Evolutionary conservation across 108 stramenopile genomes (phyloP).

Genomic region (Cyclotella atomus): DNA sequence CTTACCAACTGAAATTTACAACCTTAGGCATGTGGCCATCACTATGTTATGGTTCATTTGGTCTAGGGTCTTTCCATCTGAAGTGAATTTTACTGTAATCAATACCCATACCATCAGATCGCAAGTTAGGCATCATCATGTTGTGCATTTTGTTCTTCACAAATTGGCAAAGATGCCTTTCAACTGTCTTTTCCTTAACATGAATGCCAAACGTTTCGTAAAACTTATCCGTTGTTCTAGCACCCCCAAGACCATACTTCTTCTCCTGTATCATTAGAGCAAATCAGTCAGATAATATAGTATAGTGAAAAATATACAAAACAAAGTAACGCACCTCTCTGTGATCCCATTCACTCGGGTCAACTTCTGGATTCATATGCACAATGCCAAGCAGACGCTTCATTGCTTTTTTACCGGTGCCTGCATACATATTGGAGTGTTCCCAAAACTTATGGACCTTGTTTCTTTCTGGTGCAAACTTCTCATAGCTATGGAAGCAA

Average conservation of each 20-base stretch:
- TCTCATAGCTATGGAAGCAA: conserved; percentile 66
- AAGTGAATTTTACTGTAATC: conserved; percentile 49
- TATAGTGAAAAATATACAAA: no score
- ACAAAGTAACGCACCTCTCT: no score
- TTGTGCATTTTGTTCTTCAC: conserved; percentile 54
- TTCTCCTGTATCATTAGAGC: no score
- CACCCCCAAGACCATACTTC: conserved; percentile 58
- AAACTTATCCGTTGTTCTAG: conserved; percentile 41
- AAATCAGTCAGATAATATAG: no score
- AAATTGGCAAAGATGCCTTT: conserved; percentile 55
- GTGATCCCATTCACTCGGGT: conserved; percentile 48
- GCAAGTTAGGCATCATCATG: conserved; percentile 34
- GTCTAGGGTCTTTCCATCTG: conserved; percentile 49
- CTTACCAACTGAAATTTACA: no score
- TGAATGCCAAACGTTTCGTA: conserved; percentile 56
- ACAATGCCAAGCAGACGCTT: conserved; percentile 58
- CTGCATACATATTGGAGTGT: conserved; percentile 36
- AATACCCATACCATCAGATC: conserved; percentile 54
- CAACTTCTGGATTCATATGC: conserved; percentile 58
- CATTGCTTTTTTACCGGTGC: conserved; percentile 52
- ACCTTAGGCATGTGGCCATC: background rate
- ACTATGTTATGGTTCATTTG: conserved; percentile 31
- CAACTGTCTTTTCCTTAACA: conserved; percentile 45
- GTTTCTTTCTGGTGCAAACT: conserved; percentile 34
- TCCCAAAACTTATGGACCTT: conserved; percentile 56